Conservation (phyloP, 2,329 filamentous ascomycete genomes). For the Cercospora canescens region DNA sequence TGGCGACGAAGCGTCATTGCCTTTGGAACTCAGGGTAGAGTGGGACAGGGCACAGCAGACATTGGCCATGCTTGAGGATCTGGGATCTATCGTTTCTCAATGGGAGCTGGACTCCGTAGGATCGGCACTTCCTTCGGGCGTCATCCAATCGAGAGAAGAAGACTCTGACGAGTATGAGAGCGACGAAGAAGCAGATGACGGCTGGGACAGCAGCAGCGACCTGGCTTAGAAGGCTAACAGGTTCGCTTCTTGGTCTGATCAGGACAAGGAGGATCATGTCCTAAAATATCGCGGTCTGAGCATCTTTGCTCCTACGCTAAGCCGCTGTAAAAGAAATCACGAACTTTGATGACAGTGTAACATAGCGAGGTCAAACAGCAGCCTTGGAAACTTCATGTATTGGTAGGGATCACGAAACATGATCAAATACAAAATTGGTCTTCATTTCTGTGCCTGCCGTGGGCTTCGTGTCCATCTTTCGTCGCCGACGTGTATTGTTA, state of each 20-base stretch:
- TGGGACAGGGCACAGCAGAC: slow-evolving; percentile 8
- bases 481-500: neutral
- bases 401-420: neutral
- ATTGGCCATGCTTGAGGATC: neutral
- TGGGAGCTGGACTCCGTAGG: slow-evolving; percentile 10
- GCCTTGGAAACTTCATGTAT: neutral
- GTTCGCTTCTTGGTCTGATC: neutral
- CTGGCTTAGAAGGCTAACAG: neutral
- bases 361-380: neutral
- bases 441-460: neutral
- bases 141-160: slow-evolving; percentile 3
- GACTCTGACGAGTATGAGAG: slow-evolving; percentile 15
- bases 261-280: neutral
- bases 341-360: neutral
- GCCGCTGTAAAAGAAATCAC: neutral
- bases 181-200: slow-evolving; percentile 13
- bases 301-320: neutral
- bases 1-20: neutral
- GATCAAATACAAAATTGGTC: neutral
- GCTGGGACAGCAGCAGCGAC: slow-evolving; percentile 10
- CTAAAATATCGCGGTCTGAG: neutral
- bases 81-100: neutral
- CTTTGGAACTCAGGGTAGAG: slow-evolving; percentile 4
- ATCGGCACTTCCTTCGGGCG: neutral
- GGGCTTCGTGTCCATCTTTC: neutral